Evolutionary conservation across 305 asterid genomes (phyloP), one percentile per base, ranked within the genome.

Genomic region (Ruellia speciosa): DNA sequence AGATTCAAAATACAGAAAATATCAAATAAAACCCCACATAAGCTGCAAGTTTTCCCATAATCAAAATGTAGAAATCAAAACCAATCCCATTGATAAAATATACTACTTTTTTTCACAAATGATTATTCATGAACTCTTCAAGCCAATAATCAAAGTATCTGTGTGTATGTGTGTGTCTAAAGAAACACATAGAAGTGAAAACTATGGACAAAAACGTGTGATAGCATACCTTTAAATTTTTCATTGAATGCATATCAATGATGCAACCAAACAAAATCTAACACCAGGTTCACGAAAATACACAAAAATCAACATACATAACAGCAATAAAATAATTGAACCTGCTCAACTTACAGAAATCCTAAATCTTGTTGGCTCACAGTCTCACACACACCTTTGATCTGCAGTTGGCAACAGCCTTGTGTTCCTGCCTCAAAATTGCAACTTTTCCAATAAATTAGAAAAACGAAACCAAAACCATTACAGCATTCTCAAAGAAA

Each of bases 31-130:
- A 43, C 49, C 14, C 16, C 16, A 43, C 60, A 52, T 56, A 54
- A 56, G 34, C 70, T 65, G 80, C 66, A 70, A 57, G 14, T 18
- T 18, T 34, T 60, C 10, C 46, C 56, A 60, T 31, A 51, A 59
- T 49, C 57, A 43, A 60, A n/a, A 17, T 55, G 49, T 17, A 43
- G 66, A 51, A 41, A 71, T 65, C 70, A 59, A 39, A 57, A 64
- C 46, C 41, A 48, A 20, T 40, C 18, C 24, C 59, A 20, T 12
- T 43, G 6, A n/a, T 12, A 43, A 43, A 24, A 24, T 2, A 39
- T 39, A 12, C 10, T 2, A 39, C 10, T 12, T 39, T 39, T 7
- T 7, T 39, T 12, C 45, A 9, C 2, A 39, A 0, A 1, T 43
- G 49, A 12, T n/a, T 3, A 13, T 43, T 37, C 35, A 49, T 37